phyloP scores from a whole-genome alignment of 2,329 filamentous ascomycete species.

The Trichocomaceae sp. region DNA sequence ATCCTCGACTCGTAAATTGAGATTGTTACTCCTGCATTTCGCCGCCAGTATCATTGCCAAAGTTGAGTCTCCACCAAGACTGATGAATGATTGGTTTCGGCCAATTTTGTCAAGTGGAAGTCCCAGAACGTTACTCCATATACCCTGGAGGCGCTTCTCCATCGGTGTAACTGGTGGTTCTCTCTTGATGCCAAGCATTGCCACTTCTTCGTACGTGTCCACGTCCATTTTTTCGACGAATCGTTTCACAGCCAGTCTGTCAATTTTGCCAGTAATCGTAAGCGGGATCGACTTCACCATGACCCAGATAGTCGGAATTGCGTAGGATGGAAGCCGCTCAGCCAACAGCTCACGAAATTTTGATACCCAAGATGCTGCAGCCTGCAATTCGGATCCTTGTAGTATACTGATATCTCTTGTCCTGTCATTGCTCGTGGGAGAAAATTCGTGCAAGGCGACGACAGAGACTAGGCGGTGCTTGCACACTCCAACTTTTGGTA shows the following conservation, averaged over 20 bases:
- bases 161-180: not conserved
- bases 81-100: constrained; percentile 21
- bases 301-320: not conserved
- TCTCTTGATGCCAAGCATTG: constrained; percentile 14
- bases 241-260: not conserved
- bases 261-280: constrained; percentile 1
- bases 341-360: not conserved
- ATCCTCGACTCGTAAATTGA: not conserved
- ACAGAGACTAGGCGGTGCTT: constrained; percentile 30
- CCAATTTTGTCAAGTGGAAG: constrained; percentile 22
- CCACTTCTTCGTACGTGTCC: not conserved
- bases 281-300: not conserved
- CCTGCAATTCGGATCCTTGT: not conserved
- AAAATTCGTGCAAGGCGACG: constrained; percentile 24
- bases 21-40: not conserved
- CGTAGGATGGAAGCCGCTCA: not conserved
- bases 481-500: constrained; percentile 16
- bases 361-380: not conserved
- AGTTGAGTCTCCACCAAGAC: constrained; percentile 17
- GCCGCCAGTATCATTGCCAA: constrained; percentile 16
- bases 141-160: constrained; percentile 14
- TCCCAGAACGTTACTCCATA: constrained; percentile 19
- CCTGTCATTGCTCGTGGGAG: not conserved
- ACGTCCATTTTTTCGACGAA: not conserved
- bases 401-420: not conserved